These are phyloP conservation scores for Drechslerella dactyloides DNA, from an alignment of 2,329 filamentous ascomycete species.

Conservation along the genomic window DNA sequence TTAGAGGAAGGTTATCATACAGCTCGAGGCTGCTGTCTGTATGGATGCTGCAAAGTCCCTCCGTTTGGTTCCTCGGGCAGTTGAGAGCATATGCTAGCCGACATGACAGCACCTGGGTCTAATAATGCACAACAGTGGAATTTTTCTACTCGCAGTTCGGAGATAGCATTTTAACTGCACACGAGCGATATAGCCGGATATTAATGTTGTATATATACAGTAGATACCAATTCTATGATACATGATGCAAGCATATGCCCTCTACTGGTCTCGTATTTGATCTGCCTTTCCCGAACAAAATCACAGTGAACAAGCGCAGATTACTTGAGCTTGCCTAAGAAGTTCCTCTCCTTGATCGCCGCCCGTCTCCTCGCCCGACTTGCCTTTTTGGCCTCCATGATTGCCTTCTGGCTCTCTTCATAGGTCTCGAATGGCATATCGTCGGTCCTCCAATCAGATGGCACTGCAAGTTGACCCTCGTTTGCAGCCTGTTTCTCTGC, in stretches of 20 bases:
- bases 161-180: not conserved
- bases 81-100: too few species aligned
- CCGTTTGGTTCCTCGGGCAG: too few species aligned
- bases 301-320: not conserved
- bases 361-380: constrained; percentile 77
- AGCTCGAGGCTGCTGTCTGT: not conserved
- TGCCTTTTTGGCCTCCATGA: constrained; percentile 70
- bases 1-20: not conserved
- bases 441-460: constrained; percentile 40
- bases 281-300: too few species aligned
- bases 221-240: constrained; percentile 42
- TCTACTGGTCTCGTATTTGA: too few species aligned
- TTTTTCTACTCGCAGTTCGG: not conserved
- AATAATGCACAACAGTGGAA: too few species aligned
- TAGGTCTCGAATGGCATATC: constrained; percentile 55
- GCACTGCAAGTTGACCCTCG: constrained; percentile 31
- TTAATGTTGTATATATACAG: constrained; percentile 43
- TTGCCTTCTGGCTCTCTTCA: constrained; percentile 61
- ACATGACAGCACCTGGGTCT: too few species aligned
- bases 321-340: constrained; percentile 62
- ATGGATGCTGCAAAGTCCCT: too few species aligned
- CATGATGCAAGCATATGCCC: constrained; percentile 67
- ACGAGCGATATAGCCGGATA: not conserved
- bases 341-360: constrained; percentile 83
- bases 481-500: constrained; percentile 37